Evolutionary conservation across 1,284 basidiomycete species (phyloP), one percentile per base, ranked within the genome.

Genomic region (Nidula niveotomentosa): DNA sequence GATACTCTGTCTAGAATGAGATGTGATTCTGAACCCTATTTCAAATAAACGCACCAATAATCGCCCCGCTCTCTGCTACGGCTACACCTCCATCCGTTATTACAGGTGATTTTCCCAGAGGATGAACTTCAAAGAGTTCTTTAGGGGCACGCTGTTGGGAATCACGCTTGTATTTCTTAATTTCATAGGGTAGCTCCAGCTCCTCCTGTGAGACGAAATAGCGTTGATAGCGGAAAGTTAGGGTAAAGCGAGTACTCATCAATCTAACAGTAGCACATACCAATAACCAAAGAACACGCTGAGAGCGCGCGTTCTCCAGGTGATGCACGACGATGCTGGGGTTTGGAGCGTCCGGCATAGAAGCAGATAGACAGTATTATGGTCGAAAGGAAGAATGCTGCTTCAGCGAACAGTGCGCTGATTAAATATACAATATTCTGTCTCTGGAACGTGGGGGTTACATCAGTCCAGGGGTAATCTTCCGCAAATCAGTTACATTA

Each of bases 51-150:
- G 51, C 53, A 80, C 79, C 76, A 43, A 79, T 66, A 48, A 81
- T 80, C 10, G 79, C 76, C 12, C 77, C 76, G 53, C 78, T 80
- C 62, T 81, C 80, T 12, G 77, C 74, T 30, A 81, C 55, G 7
- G 67, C 73, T 13, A 77, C 51, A 17, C 68, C 65, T 3, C 71
- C 78, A 58, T 80, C 77, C 15, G 74, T 76, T 36, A 81, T 77
- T 36, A 80, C 66, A 15, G 79, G 79, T 0, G 74, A 70, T 61
- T 76, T 79, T 33, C 79, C 79, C 13, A 81, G 65, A 8, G 76
- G 74, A 54, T 74, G 71, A 8, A 80, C 62, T 5, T 69, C 62
- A 15, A 69, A 64, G 13, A 79, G 62, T 51, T 78, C 76, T 39
- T 69, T 1, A 79, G 80, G 15, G 3, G 79, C 79, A 6, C 57